A percentile compares a stretch with the other conserved stretches of the same genome.
Evolutionary conservation across 768 basidiomycete species (phyloP).

Genomic region (Arthromyces matolae): DNA sequence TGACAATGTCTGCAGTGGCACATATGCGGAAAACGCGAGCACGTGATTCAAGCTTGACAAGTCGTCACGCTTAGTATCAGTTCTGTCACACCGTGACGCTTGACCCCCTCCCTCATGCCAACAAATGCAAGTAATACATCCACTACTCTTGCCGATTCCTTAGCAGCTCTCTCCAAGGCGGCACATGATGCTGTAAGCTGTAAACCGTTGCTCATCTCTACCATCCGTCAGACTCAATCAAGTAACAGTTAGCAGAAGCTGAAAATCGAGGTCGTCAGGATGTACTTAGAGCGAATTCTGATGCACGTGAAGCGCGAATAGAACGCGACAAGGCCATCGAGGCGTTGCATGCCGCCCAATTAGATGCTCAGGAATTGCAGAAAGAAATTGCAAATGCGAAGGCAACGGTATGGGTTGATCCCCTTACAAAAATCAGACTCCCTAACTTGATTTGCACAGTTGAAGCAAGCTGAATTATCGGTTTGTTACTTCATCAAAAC

Average conservation of each 20-base stretch:
- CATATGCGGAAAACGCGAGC: constrained; percentile 7
- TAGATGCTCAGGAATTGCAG: constrained; percentile 48
- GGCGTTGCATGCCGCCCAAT: constrained; percentile 38
- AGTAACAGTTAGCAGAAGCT: constrained; percentile 45
- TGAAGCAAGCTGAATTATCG: constrained; percentile 53
- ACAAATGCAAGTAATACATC: constrained; percentile 15
- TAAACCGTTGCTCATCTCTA: not conserved
- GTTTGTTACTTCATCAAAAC: constrained; percentile 30
- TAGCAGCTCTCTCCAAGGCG: constrained; percentile 21
- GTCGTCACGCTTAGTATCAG: too few relatives aligned
- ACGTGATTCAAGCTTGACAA: too few relatives aligned
- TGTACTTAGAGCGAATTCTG: constrained; percentile 43
- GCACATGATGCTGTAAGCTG: constrained; percentile 21
- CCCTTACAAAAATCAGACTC: constrained; percentile 4
- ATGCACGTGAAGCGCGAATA: constrained; percentile 42
- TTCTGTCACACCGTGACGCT: too few relatives aligned
- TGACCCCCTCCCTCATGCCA: too few relatives aligned
- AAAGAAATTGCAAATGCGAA: constrained; percentile 36
- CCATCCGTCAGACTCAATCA: not conserved
- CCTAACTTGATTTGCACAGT: constrained; percentile 29
- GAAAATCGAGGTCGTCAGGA: constrained; percentile 56
- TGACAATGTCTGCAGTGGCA: too few relatives aligned
- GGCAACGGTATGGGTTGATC: constrained; percentile 41
- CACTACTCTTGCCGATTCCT: constrained; percentile 18
- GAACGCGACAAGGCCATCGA: constrained; percentile 49